Percentiles rank a stretch among this genome's conserved stretches.
phyloP scores from a whole-genome alignment of 345 rosid species.

The Lumnitzera racemosa region DNA sequence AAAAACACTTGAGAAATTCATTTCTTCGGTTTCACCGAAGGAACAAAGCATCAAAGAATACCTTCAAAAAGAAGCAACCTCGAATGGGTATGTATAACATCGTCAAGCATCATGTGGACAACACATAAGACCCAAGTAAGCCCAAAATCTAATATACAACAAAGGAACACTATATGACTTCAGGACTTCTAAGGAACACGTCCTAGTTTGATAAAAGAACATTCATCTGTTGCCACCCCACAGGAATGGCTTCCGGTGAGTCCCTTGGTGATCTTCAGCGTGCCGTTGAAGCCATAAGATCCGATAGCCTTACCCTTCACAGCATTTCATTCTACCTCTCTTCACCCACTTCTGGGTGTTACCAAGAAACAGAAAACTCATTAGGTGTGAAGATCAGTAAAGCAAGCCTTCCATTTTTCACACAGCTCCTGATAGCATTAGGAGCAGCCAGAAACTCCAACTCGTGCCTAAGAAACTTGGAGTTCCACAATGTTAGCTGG shows the following conservation, averaged over 20 bases:
- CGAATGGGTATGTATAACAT: no score
- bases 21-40: no score
- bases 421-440: constrained; percentile 45
- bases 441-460: constrained; percentile 33
- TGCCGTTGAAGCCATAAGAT: constrained; percentile 47
- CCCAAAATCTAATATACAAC: not conserved
- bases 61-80: no score
- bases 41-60: no score
- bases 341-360: constrained; percentile 47
- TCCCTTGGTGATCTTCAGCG: constrained; percentile 51
- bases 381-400: constrained; percentile 49
- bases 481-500: constrained; percentile 66
- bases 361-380: constrained; percentile 55
- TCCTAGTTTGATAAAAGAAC: not conserved
- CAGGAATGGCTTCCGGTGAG: constrained; percentile 52
- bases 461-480: constrained; percentile 46
- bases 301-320: constrained; percentile 44
- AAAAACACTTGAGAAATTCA: no score
- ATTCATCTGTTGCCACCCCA: not conserved
- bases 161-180: no score
- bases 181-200: no score
- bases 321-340: constrained; percentile 57
- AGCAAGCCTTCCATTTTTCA: constrained; percentile 29
- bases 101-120: no score
- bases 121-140: no score